A percentile compares a stretch with the other conserved stretches of the same genome.
Evolutionary conservation across 2,329 filamentous ascomycete genomes (phyloP).

Genomic region (Sporothrix sp.): DNA sequence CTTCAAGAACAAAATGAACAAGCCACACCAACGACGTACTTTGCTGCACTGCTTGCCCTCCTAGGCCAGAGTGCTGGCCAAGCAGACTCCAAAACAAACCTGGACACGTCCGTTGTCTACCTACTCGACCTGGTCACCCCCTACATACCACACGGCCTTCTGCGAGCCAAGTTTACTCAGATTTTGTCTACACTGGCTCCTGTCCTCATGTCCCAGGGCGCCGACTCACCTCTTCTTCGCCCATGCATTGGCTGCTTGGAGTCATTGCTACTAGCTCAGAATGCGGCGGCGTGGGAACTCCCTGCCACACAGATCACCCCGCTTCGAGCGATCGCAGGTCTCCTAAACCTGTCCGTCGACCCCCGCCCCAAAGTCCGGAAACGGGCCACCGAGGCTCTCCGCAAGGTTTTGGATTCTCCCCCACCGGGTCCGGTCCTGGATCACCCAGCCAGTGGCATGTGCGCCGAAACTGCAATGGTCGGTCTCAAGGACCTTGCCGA

Average conservation of each 20-base stretch:
- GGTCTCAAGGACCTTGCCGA: slow-evolving; percentile 65
- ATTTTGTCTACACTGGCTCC: slow-evolving; percentile 83
- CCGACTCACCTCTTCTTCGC: slow-evolving; percentile 76
- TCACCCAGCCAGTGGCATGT: slow-evolving; percentile 92
- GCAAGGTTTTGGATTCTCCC: slow-evolving; percentile 70
- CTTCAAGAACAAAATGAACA: slow-evolving; percentile 79
- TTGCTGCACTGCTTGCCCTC: slow-evolving; percentile 85
- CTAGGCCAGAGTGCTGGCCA: slow-evolving; percentile 64
- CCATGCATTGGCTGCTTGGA: slow-evolving; percentile 90
- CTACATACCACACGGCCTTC: slow-evolving; percentile 72
- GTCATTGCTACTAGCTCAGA: slow-evolving; percentile 81
- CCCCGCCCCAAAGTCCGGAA: slow-evolving; percentile 88
- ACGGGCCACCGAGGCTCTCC: slow-evolving; percentile 80
- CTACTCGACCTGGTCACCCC: slow-evolving; percentile 87
- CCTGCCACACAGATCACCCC: slow-evolving; percentile 76
- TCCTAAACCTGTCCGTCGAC: slow-evolving; percentile 77
- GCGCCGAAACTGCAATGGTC: slow-evolving; percentile 79
- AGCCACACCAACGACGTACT: slow-evolving; percentile 81
- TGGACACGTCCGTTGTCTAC: slow-evolving; percentile 82
- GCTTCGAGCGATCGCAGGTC: slow-evolving; percentile 73
- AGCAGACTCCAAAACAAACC: slow-evolving; percentile 66
- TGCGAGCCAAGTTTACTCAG: slow-evolving; percentile 89
- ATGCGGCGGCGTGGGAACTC: slow-evolving; percentile 78
- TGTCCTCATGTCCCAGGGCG: slow-evolving; percentile 66
- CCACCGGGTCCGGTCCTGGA: slow-evolving; percentile 88